Evolutionary conservation across 331 rosid genomes (phyloP).

Genomic region (Pyracantha coccinea): DNA sequence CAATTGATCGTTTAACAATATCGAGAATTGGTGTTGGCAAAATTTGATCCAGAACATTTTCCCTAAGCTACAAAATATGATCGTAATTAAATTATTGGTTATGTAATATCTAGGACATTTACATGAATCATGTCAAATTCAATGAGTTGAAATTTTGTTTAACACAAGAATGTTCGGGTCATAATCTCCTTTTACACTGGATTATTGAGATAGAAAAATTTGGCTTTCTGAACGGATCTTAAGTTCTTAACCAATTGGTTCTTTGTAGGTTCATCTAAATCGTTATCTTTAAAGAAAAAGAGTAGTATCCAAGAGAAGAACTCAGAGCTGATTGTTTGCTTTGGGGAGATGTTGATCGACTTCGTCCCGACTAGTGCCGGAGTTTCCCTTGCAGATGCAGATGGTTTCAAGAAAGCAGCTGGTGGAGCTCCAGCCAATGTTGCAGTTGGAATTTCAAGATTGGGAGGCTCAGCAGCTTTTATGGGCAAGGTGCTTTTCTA

Average conservation of each 20-base stretch:
- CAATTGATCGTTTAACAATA: too few relatives aligned
- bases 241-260: not conserved
- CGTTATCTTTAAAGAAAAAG: not conserved
- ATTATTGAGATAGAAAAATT: not conserved
- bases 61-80: too few relatives aligned
- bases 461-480: slow-evolving; percentile 46
- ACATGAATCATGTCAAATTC: too few relatives aligned
- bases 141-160: not conserved
- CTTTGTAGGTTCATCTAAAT: slow-evolving; percentile 19
- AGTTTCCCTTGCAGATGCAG: slow-evolving; percentile 43
- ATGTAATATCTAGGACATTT: too few relatives aligned
- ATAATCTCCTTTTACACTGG: not conserved
- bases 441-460: slow-evolving; percentile 42
- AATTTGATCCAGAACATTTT: too few relatives aligned
- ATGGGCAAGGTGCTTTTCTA: slow-evolving; percentile 51
- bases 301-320: not conserved
- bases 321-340: slow-evolving; percentile 27
- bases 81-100: too few relatives aligned
- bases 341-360: slow-evolving; percentile 52
- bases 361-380: slow-evolving; percentile 28
- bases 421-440: slow-evolving; percentile 55
- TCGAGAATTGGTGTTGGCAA: too few relatives aligned
- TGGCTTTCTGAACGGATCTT: not conserved
- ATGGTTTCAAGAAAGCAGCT: slow-evolving; percentile 35
- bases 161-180: not conserved